Evolutionary conservation across 257 asterid genomes (phyloP), one percentile per base, ranked within the genome.

Genomic region (Nicotiana benthamiana): DNA sequence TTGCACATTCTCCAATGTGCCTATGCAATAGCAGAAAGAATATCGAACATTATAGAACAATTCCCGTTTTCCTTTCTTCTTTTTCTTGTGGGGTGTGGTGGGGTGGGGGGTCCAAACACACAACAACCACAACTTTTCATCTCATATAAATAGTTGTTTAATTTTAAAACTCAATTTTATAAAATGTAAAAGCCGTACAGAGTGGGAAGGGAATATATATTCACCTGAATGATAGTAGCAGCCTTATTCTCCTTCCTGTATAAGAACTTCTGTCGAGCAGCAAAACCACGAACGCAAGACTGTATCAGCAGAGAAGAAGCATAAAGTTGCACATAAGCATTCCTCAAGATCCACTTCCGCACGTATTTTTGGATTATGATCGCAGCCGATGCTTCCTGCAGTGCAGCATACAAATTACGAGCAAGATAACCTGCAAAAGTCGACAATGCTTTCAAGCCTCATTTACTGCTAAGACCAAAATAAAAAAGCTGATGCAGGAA

Each of bases 1-100:
- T 89, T 91, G 89, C 87, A 87, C 97, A 90, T 91, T 88, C 97
- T 89, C 99, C 99, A 96, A 80, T 83, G 83, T 77, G 97, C 97
- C 99, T 96, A 85, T 67, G 77, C 52, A 81, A 79, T 81, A 56
- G 83, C 43, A 84, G 84, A 82, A 48, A 74, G 24, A 74, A 24
- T 74, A 74, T 74, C 43, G 9, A 24, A 4, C 40, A 26, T 74
- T 74, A 74, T 74, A 74, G 77, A 70, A 74, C 43, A 74, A 48
- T 74, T 26, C 26, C 24, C 4, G 15, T 15, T 72, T 46, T 13
- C 18, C 0, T 68, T 18, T 68, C 20, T 68, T 2, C 1, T 48
- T 24, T 18, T 36, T 9, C n/a, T 16, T 40, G 9, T 36, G 12
- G 12, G 64, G 4, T 12, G 3, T 4, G n/a, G n/a, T n/a, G n/a